Conservation (phyloP, 1,284 basidiomycete genomes). For the Porodaedalea pini region DNA sequence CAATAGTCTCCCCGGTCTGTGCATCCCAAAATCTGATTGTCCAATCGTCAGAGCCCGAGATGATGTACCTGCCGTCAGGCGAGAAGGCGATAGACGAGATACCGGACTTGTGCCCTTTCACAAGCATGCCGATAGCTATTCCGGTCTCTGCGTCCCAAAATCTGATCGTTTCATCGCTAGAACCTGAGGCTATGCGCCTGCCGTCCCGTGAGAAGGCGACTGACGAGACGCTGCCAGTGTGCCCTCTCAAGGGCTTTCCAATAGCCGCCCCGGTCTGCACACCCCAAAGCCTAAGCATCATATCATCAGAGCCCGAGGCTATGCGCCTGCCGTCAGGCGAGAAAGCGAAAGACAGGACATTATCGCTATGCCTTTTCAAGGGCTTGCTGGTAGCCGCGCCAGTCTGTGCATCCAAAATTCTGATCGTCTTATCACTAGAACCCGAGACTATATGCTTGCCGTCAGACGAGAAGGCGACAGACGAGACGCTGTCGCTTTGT, state of each 20-base stretch:
- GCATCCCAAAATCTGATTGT: background rate
- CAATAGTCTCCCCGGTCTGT: background rate
- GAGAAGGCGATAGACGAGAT: background rate
- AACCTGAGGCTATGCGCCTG: background rate
- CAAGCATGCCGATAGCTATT: background rate
- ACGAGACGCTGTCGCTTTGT: background rate
- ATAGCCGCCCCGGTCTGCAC: background rate
- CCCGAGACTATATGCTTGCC: background rate
- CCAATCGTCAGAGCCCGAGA: background rate
- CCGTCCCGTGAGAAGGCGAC: background rate
- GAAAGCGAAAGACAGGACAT: background rate
- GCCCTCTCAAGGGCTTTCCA: background rate
- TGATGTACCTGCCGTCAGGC: background rate
- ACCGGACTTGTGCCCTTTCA: background rate
- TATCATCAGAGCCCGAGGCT: background rate
- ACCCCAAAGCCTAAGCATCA: background rate
- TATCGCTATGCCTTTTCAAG: background rate
- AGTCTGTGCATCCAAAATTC: background rate
- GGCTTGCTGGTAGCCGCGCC: background rate
- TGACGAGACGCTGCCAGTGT: background rate
- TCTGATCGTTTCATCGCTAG: background rate
- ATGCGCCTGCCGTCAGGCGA: background rate
- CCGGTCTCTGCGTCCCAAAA: background rate
- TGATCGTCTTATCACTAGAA: background rate
- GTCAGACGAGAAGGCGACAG: constrained; percentile 1